Evolutionary conservation across 2,329 filamentous ascomycete species (phyloP), one percentile per base, ranked within the genome.

Genomic region (Neoascochyta sp.): DNA sequence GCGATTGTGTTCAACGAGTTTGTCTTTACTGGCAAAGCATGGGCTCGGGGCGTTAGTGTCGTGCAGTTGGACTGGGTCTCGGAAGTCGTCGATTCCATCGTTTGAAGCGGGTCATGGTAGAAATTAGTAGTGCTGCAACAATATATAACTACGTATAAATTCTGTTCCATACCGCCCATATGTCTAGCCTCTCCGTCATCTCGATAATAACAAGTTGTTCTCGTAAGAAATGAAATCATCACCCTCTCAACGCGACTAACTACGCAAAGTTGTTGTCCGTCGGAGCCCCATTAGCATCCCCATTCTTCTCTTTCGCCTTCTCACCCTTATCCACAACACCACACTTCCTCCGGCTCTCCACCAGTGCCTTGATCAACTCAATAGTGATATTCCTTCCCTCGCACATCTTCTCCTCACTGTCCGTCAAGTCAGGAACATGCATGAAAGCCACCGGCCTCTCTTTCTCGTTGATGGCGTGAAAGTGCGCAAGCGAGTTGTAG

Each of bases 1-100:
- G 78, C 74, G 2, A 77, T 82, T 30, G 66, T 81, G 54, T 82
- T 79, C 47, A 78, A 75, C 36, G 78, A 81, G 54, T 80, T 78
- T 54, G 75, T 81, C 3, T 82, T 76, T 49, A 82, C 78, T 12
- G 80, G 73, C 23, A 74, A 74, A 43, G 75, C 74, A 31, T 82
- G 80, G 63, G 78, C 75, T 9, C 66, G 76, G 27, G 71, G 74
- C 3, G 78, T 81, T 6, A 80, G 75, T 56, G 75, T 73, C 1
- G 73, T 81, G 29, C 73, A 80, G 61, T 64, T 80, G 65, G 68
- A 73, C 40, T 81, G 78, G 78, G 65, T 81, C 14, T 72, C 68
- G 13, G 73, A 78, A 36, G 67, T 71, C 13, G 45, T 68, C 12
- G 56, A 53, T 13, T 47, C 40, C n/a, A 44, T 60, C n/a, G n/a